phyloP scores from a whole-genome alignment of 306 rosid species.

The Luffa aegyptiaca region DNA sequence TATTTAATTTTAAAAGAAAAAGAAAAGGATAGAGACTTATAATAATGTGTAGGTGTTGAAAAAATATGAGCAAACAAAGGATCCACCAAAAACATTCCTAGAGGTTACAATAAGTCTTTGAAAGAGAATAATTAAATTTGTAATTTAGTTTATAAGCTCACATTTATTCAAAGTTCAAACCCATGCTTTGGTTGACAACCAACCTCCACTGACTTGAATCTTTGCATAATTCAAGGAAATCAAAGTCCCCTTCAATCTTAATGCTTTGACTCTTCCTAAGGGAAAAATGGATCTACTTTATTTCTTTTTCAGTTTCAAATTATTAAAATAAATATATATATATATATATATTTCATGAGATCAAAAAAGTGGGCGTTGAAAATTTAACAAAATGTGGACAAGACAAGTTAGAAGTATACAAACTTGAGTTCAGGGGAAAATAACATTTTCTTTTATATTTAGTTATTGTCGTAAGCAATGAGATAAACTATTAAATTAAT shows the following conservation, averaged over 20 bases:
- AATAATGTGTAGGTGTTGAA: not conserved
- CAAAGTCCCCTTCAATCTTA: not conserved
- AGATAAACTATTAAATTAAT: no score
- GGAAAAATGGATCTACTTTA: not conserved
- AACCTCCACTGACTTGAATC: slow-evolving; percentile 2
- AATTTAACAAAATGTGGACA: not conserved
- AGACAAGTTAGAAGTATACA: not conserved
- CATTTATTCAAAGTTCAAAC: not conserved
- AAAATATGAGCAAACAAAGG: not conserved
- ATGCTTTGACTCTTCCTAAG: not conserved
- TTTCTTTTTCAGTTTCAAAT: not conserved
- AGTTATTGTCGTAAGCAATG: no score
- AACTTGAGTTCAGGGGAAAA: no score
- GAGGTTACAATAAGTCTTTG: not conserved
- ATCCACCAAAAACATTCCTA: not conserved
- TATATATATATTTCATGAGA: not conserved
- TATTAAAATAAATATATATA: no score
- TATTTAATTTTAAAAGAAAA: not conserved
- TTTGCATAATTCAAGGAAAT: slow-evolving; percentile 8
- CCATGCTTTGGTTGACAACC: not conserved
- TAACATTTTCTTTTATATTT: no score
- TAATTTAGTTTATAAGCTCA: not conserved
- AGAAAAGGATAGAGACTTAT: not conserved
- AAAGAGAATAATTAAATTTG: not conserved
- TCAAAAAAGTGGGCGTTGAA: not conserved